Base-by-base conservation (phyloP, 2,329 filamentous ascomycete genomes). In the Dichotomopilus funicola region DNA sequence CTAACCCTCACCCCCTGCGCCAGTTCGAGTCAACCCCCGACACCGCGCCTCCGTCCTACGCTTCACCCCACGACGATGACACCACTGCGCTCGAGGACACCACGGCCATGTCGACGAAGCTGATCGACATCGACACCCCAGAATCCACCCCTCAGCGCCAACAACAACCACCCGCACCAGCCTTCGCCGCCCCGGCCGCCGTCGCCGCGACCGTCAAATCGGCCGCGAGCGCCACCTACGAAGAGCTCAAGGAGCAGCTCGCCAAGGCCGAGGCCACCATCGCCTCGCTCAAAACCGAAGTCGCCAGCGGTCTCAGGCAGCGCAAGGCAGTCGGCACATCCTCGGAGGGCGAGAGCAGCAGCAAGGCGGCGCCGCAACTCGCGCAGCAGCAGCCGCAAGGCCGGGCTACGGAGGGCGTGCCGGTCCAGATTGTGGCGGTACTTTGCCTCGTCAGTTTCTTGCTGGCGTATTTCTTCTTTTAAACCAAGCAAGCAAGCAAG, bases 401-500 rank as follows among this genome's bases (percentile, higher is more conserved):
- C 64, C 78, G 73, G 63, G 81, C 71, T 70, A 85, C 73, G 62
- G 84, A 91, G 64, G 92, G 94, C 27, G 92, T 99, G 3, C 86
- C 94, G 0, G 83, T 99, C 49, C 87, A 92, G 70, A 82, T 92
- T 60, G 89, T 89, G 45, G 92, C 94, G 27, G 77, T 83, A 27
- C 76, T 99, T 44, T 96, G 91, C 70, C 77, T 99, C 65, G 66
- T 95, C 61, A 91, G 89, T 77, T 99, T 99, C 76, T 73, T 99
- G 68, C 81, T 97, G 64, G 94, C 91, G 54, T 99, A 96, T 74
- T 83, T 97, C 72, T 91, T 99, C 78, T 99, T 99, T 73, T 99
- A 85, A 27, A 27, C 19, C 19, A 27, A 27, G 19, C 19, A 27
- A 27, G 19, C 19, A 27, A 27, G 19, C 19, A 27, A 27, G 19